Percentiles rank a stretch among this genome's conserved stretches.
Evolutionary conservation across 2,329 filamentous ascomycete genomes (phyloP).

Genomic region (Bipolaris bicolor): DNA sequence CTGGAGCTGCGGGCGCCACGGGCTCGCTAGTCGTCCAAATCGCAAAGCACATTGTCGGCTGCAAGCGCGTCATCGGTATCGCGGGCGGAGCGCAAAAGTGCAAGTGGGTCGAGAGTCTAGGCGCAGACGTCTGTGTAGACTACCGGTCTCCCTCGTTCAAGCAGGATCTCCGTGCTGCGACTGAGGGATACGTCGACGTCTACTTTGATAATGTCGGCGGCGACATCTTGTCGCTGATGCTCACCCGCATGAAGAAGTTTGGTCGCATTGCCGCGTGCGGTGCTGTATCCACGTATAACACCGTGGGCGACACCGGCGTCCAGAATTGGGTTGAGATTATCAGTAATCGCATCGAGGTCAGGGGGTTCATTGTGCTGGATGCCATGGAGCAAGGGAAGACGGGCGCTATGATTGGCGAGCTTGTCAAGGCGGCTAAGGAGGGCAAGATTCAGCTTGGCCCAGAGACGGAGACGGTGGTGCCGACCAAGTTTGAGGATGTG

Average conservation of each 20-base stretch:
- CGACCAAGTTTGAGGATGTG: slow-evolving; percentile 56
- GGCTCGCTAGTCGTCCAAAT: slow-evolving; percentile 71
- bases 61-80: slow-evolving; percentile 59
- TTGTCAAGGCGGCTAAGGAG: slow-evolving; percentile 45
- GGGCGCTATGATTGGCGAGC: slow-evolving; percentile 30
- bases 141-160: slow-evolving; percentile 59
- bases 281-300: slow-evolving; percentile 53
- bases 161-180: slow-evolving; percentile 55
- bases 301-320: slow-evolving; percentile 38
- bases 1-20: slow-evolving; percentile 78
- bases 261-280: slow-evolving; percentile 55
- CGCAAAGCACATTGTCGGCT: slow-evolving; percentile 57
- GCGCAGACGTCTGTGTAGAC: slow-evolving; percentile 62
- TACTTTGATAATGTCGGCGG: slow-evolving; percentile 61
- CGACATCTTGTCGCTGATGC: slow-evolving; percentile 55
- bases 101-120: slow-evolving; percentile 57
- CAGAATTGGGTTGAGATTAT: slow-evolving; percentile 55
- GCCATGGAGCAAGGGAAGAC: slow-evolving; percentile 40
- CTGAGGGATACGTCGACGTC: slow-evolving; percentile 58
- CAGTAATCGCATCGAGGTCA: slow-evolving; percentile 51
- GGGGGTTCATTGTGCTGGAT: slow-evolving; percentile 55
- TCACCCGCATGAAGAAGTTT: slow-evolving; percentile 50
- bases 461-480: slow-evolving; percentile 57
- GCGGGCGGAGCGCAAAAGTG: slow-evolving; percentile 61
- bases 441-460: slow-evolving; percentile 55